Evolutionary conservation across 2,329 filamentous ascomycete genomes (phyloP).

Genomic region (Venturia nashicola): DNA sequence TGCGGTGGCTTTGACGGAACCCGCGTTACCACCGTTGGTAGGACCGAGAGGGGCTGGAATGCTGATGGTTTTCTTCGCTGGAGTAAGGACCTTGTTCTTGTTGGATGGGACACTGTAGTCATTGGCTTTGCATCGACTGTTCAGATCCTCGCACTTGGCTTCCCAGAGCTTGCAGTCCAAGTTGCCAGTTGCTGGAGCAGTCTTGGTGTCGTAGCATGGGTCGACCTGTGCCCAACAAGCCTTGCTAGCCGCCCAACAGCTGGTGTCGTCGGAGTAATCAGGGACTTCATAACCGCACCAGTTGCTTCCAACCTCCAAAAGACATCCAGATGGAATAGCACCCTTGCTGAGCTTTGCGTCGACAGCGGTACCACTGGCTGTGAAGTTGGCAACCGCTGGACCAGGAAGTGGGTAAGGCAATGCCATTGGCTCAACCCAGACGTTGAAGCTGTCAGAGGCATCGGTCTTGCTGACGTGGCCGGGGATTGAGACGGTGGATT

Average conservation of each 20-base stretch:
- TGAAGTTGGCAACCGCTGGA: conserved; percentile 40
- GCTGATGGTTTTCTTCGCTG: conserved; percentile 16
- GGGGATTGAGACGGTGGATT: conserved; percentile 49
- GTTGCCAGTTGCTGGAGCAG: conserved; percentile 46
- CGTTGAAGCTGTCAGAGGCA: conserved; percentile 49
- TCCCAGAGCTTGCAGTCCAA: conserved; percentile 51
- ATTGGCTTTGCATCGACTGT: conserved; percentile 27
- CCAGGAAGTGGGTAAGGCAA: conserved; percentile 49
- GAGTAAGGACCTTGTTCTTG: conserved; percentile 27
- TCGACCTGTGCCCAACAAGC: conserved; percentile 44
- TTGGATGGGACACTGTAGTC: conserved; percentile 33
- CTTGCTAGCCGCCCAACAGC: conserved; percentile 43
- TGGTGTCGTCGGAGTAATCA: conserved; percentile 39
- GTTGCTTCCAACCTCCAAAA: conserved; percentile 57
- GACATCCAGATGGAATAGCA: conserved; percentile 28
- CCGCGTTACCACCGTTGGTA: neutral
- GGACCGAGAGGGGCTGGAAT: conserved; percentile 3
- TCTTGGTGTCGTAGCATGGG: conserved; percentile 40
- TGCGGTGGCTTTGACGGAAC: neutral
- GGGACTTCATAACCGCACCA: conserved; percentile 56
- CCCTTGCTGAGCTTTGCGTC: neutral
- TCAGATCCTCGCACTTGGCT: conserved; percentile 42
- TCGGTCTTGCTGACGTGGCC: conserved; percentile 47
- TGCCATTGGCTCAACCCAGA: conserved; percentile 41
- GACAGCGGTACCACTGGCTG: conserved; percentile 14